These are phyloP conservation scores for Rhypophila decipiens DNA, from an alignment of 495 filamentous ascomycete species.

Conservation along the genomic window DNA sequence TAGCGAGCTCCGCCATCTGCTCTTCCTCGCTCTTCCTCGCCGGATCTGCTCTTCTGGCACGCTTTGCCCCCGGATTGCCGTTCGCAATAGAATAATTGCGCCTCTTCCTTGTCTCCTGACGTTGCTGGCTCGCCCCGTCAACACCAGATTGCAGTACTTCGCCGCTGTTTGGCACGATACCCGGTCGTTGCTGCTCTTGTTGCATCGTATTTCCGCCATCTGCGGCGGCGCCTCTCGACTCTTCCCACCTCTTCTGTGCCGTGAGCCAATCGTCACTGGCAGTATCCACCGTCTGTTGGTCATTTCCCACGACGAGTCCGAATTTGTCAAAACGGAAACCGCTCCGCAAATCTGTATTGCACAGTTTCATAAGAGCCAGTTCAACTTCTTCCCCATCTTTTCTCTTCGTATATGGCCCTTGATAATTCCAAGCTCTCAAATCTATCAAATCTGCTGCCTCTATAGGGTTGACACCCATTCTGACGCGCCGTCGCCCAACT, in stretches of 20 bases:
- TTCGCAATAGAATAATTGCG: background rate
- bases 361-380: background rate
- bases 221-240: no score
- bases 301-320: background rate
- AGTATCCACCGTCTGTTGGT: background rate
- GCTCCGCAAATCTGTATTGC: background rate
- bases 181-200: no score
- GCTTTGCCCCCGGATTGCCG: background rate
- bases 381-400: background rate
- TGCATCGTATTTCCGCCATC: no score
- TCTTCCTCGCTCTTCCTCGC: background rate
- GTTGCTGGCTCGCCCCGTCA: background rate
- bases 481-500: background rate
- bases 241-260: no score
- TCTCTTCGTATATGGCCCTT: background rate
- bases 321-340: background rate
- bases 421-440: background rate
- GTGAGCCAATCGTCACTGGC: no score
- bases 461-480: background rate
- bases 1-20: background rate
- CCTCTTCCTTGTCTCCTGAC: background rate
- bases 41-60: background rate
- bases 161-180: background rate
- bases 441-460: background rate
- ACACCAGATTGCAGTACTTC: background rate